These are phyloP conservation scores for Neofusicoccum laricinum DNA, from an alignment of 2,329 filamentous ascomycete species.

Conservation along the genomic window DNA sequence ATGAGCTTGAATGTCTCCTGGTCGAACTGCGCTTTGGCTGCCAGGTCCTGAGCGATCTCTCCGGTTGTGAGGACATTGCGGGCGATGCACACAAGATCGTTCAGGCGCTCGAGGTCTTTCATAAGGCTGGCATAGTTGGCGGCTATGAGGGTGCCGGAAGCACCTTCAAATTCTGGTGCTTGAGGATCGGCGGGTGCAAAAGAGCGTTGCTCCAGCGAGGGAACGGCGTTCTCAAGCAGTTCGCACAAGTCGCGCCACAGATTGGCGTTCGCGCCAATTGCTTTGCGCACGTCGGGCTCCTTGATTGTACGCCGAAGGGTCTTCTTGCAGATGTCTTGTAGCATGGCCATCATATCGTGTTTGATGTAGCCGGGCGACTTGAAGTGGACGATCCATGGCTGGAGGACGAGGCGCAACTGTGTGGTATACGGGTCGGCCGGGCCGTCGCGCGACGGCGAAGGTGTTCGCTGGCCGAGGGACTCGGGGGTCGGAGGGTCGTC, in stretches of 20 bases:
- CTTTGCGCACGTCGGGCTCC: conserved; percentile 54
- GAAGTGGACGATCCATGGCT: conserved; percentile 57
- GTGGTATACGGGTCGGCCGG: conserved; percentile 36
- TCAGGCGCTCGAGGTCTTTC: conserved; percentile 61
- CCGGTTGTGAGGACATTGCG: conserved; percentile 62
- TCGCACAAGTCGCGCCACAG: conserved; percentile 60
- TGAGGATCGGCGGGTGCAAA: conserved; percentile 59
- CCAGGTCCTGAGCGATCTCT: conserved; percentile 61
- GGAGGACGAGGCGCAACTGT: conserved; percentile 45
- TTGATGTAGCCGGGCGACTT: conserved; percentile 59
- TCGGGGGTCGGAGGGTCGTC: neutral
- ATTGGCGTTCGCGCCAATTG: conserved; percentile 54
- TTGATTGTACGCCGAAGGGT: conserved; percentile 58
- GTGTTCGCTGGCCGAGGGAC: neutral
- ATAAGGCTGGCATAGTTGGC: conserved; percentile 57
- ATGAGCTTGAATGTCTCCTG: conserved; percentile 60
- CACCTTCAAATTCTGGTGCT: conserved; percentile 55
- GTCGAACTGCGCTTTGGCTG: conserved; percentile 58
- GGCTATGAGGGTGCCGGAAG: conserved; percentile 60
- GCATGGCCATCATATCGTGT: conserved; percentile 56
- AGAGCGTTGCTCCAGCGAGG: conserved; percentile 59
- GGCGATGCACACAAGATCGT: conserved; percentile 60
- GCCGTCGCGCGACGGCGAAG: neutral
- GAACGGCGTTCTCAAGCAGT: conserved; percentile 58
- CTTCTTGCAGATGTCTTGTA: conserved; percentile 57